Percentiles rank a stretch among this genome's conserved stretches.
These are phyloP conservation scores for Fusarium sororula DNA, from an alignment of 2,329 filamentous ascomycete species.

Conservation along the genomic window DNA sequence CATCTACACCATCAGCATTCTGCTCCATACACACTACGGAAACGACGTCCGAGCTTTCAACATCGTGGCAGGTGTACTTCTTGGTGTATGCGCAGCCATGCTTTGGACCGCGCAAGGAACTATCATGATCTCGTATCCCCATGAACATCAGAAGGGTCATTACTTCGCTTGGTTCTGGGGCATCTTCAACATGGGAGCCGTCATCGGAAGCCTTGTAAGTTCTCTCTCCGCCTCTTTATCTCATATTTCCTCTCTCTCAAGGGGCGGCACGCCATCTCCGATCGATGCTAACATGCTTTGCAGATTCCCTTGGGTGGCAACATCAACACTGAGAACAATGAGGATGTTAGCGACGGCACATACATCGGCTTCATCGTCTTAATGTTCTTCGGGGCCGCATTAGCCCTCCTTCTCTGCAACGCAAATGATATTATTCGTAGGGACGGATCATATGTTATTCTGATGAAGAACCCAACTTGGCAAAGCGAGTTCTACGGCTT, in stretches of 20 bases:
- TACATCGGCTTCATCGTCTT: slow-evolving; percentile 87
- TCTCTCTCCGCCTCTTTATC: rapidly evolving
- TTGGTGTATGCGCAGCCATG: slow-evolving; percentile 81
- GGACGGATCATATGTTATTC: slow-evolving; percentile 81
- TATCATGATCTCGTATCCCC: slow-evolving; percentile 90
- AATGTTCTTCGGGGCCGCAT: slow-evolving; percentile 74
- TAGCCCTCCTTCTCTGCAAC: slow-evolving; percentile 76
- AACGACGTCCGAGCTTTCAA: slow-evolving; percentile 45
- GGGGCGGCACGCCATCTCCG: rapidly evolving
- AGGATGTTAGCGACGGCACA: slow-evolving; percentile 73
- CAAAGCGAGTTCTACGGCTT: slow-evolving; percentile 80
- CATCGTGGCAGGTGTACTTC: slow-evolving; percentile 77
- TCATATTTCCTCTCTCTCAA: rapidly evolving
- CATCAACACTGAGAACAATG: slow-evolving; percentile 14
- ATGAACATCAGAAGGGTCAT: slow-evolving; percentile 81
- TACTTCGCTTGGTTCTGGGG: slow-evolving; percentile 95
- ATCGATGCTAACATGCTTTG: rapidly evolving
- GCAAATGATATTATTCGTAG: slow-evolving; percentile 76
- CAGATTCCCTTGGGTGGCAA: slow-evolving; percentile 55
- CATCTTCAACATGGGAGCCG: slow-evolving; percentile 91
- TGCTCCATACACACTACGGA: slow-evolving; percentile 70
- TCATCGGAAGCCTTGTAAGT: slow-evolving; percentile 76
- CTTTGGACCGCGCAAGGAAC: slow-evolving; percentile 86
- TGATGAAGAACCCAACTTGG: slow-evolving; percentile 93
- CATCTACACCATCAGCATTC: slow-evolving; percentile 72